phyloP scores from a whole-genome alignment of 495 filamentous ascomycete genomes.

The Rhypophila decipiens region DNA sequence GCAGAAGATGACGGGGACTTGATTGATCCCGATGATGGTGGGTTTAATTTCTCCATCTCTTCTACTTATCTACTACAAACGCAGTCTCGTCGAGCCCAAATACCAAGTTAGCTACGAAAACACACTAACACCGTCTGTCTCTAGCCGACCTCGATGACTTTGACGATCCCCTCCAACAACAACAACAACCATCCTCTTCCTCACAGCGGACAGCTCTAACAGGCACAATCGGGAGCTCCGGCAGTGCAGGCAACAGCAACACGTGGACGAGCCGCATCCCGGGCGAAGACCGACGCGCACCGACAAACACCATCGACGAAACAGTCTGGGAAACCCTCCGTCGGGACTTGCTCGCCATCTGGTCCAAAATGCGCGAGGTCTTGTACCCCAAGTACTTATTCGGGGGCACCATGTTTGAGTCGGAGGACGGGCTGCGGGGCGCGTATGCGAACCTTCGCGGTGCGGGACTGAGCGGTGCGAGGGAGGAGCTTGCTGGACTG shows the following conservation, averaged over 20 bases:
- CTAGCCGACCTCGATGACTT: conserved; percentile 78
- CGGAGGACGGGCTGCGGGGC: conserved; percentile 45
- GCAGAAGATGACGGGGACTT: conserved; percentile 76
- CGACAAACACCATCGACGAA: conserved; percentile 93
- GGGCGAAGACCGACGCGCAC: conserved; percentile 90
- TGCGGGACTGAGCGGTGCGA: conserved; percentile 45
- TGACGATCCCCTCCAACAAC: conserved; percentile 70
- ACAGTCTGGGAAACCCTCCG: conserved; percentile 91
- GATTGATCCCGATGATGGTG: conserved; percentile 96
- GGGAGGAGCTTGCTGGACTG: conserved; percentile 54
- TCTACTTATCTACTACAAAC: neutral
- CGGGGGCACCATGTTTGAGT: conserved; percentile 66
- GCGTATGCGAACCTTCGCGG: conserved; percentile 45
- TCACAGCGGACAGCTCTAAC: conserved; percentile 71
- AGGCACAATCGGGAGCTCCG: conserved; percentile 64
- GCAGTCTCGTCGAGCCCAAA: neutral
- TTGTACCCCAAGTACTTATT: conserved; percentile 93
- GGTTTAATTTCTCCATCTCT: conserved; percentile 3
- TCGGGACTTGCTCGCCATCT: conserved; percentile 85
- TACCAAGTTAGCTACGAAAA: neutral
- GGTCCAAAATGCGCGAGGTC: conserved; percentile 98
- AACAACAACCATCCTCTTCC: conserved; percentile 22
- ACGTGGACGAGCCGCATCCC: conserved; percentile 79
- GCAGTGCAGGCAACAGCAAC: conserved; percentile 20
- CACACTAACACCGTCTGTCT: too few relatives aligned